Base-by-base conservation (phyloP, 768 basidiomycete genomes). In the Amanita thiersii region DNA sequence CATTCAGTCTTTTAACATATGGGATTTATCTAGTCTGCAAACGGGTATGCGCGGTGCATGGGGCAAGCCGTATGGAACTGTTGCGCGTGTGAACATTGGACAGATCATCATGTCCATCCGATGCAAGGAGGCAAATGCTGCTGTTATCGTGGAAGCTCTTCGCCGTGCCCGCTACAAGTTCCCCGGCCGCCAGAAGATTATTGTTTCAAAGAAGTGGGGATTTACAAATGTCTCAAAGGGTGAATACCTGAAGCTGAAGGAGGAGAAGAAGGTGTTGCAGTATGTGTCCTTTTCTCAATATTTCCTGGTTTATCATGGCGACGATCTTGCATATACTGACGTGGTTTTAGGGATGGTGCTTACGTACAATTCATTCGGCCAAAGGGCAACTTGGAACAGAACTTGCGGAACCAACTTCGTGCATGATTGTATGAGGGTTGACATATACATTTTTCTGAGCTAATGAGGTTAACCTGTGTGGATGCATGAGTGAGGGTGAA, bases 41-140 rank as follows among this genome's bases (percentile, higher is more conserved):
- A 91, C 90, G 11, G 91, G 94, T 63, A 98, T 99, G 96, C 89
- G 94, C 68, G 96, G 94, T 52, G 94, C 94, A 30, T 99, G 94
- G 93, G 96, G 96, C 54, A 96, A 94, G 69, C 92, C 96, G 31
- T 93, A 96, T 63, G 93, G 91, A 51, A 90, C 85, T 12, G 93
- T 88, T 54, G 92, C 90, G 26, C 88, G 92, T 59, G 92, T 96
- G 51, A 81, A 91, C 78, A 98, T 97, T 51, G 93, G 96, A 39
- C 92, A 97, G 70, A 80, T 96, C 61, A 89, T 98, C 63, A 62
- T 77, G 48, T 73, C 70, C 43, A 83, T 97, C 65, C 87, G 93
- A 37, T 86, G 81, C 74, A 93, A 92, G 66, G 94, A 98, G 56
- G 52, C 59, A 52, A 91, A 91, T 63, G 77, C 83, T 29, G 64